phyloP scores from a whole-genome alignment of 345 rosid genomes.

The Ceriops zippeliana region DNA sequence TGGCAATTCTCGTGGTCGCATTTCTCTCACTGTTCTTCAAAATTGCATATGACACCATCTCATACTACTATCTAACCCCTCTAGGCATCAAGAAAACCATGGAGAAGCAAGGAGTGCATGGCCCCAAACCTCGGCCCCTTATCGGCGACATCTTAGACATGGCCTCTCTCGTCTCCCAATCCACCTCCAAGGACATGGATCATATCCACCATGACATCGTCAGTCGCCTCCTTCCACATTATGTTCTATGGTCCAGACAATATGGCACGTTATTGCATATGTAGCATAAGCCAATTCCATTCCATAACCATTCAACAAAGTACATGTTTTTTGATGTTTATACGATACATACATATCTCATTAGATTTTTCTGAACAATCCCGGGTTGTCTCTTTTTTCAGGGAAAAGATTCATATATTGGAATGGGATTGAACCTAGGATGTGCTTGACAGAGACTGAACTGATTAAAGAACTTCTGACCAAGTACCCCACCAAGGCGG shows the following conservation, averaged over 20 bases:
- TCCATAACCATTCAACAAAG: not conserved
- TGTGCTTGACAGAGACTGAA: conserved; percentile 72
- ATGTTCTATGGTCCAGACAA: conserved; percentile 66
- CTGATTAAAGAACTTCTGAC: conserved; percentile 68
- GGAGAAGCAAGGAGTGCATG: conserved; percentile 87
- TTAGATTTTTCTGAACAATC: not conserved
- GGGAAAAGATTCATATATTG: conserved; percentile 86
- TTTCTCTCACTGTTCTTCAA: conserved; percentile 31
- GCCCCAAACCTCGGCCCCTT: conserved; percentile 68
- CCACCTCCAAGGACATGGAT: conserved; percentile 59
- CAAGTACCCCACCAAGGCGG: conserved; percentile 65
- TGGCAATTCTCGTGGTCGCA: conserved; percentile 25
- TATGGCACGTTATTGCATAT: conserved; percentile 43
- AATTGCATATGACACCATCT: conserved; percentile 48
- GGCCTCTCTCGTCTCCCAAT: conserved; percentile 51
- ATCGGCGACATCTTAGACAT: conserved; percentile 78
- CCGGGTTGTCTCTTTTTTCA: conserved; percentile 11
- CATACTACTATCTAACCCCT: conserved; percentile 65
- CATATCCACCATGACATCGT: conserved; percentile 67
- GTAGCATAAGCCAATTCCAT: too few species aligned
- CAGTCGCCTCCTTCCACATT: conserved; percentile 81
- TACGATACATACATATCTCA: not conserved
- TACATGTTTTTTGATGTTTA: not conserved
- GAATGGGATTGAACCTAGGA: conserved; percentile 87
- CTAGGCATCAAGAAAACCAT: conserved; percentile 67